A percentile compares a stretch with the other conserved stretches of the same genome.
Evolutionary conservation across 2,329 filamentous ascomycete species (phyloP).

Genomic region (Phyllosticta citribraziliensis): DNA sequence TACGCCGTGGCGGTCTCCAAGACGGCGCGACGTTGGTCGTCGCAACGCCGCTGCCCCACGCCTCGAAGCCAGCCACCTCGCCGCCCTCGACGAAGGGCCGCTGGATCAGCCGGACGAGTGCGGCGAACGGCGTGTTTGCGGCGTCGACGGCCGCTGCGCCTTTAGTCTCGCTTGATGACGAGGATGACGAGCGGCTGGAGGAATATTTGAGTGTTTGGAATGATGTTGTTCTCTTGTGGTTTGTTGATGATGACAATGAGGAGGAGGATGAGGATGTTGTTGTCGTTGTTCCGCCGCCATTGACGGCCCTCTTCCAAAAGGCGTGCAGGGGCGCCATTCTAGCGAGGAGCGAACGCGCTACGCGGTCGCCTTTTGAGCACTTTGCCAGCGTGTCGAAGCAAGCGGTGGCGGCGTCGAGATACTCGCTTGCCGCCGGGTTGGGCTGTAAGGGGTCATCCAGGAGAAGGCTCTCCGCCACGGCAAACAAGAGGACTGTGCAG

Average conservation of each 20-base stretch:
- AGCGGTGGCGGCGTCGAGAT: background rate
- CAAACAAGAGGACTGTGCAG: background rate
- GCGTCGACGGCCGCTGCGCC: background rate
- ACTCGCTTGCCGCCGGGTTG: background rate
- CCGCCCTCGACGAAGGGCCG: background rate
- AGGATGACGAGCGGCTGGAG: background rate
- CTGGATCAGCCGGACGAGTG: background rate
- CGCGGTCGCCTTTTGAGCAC: background rate
- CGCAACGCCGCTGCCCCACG: background rate
- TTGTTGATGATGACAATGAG: no score
- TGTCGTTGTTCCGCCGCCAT: background rate
- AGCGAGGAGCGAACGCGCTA: background rate
- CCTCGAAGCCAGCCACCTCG: background rate
- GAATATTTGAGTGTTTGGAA: no score
- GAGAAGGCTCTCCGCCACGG: background rate
- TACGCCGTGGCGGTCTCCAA: background rate
- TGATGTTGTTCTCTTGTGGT: background rate
- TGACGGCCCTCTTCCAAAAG: background rate
- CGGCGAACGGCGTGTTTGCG: background rate
- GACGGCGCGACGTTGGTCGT: background rate
- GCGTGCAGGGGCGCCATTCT: background rate
- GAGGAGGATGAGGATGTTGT: no score
- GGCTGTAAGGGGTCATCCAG: background rate
- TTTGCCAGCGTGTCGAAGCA: background rate
- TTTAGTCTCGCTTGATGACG: background rate